Percentiles rank a stretch among this genome's conserved stretches.
Evolutionary conservation across 345 rosid genomes (phyloP).

Genomic region (Nephelium lappaceum): DNA sequence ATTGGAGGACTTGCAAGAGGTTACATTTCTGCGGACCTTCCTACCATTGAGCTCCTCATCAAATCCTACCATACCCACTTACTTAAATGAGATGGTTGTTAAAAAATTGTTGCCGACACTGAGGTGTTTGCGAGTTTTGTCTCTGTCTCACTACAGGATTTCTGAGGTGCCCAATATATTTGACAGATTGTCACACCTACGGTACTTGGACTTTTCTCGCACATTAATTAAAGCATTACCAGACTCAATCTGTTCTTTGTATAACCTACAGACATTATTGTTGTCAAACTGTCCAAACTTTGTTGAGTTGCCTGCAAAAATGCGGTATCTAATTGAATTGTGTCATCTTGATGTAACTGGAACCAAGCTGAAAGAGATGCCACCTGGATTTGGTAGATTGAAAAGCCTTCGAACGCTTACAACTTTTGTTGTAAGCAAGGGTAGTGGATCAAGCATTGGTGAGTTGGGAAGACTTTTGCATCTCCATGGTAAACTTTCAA

Average conservation of each 20-base stretch:
- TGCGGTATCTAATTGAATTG: slow-evolving; percentile 33
- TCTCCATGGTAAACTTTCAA: slow-evolving; percentile 34
- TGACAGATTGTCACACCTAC: slow-evolving; percentile 33
- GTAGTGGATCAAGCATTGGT: slow-evolving; percentile 26
- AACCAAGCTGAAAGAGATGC: slow-evolving; percentile 41
- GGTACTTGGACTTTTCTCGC: slow-evolving; percentile 38
- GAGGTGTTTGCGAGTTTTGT: slow-evolving; percentile 38
- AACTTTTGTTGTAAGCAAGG: slow-evolving; percentile 27
- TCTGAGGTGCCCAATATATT: slow-evolving; percentile 25
- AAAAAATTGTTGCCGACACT: slow-evolving; percentile 24
- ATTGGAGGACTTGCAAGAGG: slow-evolving; percentile 36
- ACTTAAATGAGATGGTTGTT: slow-evolving; percentile 40
- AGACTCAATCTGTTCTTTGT: slow-evolving; percentile 28
- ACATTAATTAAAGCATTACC: slow-evolving; percentile 34
- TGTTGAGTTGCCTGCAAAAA: slow-evolving; percentile 39
- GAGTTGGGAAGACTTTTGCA: slow-evolving; percentile 33
- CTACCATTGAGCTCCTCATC: slow-evolving; percentile 35
- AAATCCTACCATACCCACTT: slow-evolving; percentile 35
- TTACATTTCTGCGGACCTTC: slow-evolving; percentile 37
- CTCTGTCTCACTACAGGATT: slow-evolving; percentile 32
- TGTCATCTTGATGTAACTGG: slow-evolving; percentile 38
- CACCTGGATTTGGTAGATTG: slow-evolving; percentile 34
- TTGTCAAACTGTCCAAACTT: slow-evolving; percentile 30
- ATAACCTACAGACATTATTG: slow-evolving; percentile 39
- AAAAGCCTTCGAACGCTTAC: slow-evolving; percentile 34